These are phyloP conservation scores for Pythium aquatile DNA, from an alignment of 352 stramenopile genomes.

Conservation along the genomic window DNA sequence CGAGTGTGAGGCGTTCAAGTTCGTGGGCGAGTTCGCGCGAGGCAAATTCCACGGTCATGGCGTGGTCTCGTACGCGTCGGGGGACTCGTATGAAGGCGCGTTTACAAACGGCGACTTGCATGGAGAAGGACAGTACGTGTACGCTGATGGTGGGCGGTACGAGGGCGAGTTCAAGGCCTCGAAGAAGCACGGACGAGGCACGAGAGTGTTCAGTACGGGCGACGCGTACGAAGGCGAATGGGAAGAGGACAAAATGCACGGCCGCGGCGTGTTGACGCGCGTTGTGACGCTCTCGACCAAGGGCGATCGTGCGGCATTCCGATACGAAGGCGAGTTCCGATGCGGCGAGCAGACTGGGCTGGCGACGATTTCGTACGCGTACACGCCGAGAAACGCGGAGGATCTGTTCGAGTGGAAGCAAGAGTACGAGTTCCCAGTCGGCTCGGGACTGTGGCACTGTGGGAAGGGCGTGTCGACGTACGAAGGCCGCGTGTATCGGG, in stretches of 20 bases:
- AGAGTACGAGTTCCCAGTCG: slow-evolving; percentile 66
- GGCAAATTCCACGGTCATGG: slow-evolving; percentile 59
- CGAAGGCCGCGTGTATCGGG: slow-evolving; percentile 45
- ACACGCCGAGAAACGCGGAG: slow-evolving; percentile 27
- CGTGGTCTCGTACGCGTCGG: slow-evolving; percentile 51
- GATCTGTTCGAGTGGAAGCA: slow-evolving; percentile 43
- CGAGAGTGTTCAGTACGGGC: slow-evolving; percentile 48
- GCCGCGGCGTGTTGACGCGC: slow-evolving; percentile 38
- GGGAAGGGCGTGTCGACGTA: slow-evolving; percentile 59
- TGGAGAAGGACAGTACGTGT: slow-evolving; percentile 44
- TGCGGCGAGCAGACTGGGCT: slow-evolving; percentile 45
- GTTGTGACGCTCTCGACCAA: neutral
- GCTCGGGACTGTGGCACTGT: slow-evolving; percentile 59
- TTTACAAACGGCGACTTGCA: slow-evolving; percentile 48
- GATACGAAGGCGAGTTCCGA: slow-evolving; percentile 55
- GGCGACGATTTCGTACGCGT: slow-evolving; percentile 42
- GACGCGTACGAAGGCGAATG: slow-evolving; percentile 61
- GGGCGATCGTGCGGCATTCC: slow-evolving; percentile 12
- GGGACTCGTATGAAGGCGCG: slow-evolving; percentile 69
- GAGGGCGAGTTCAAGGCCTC: slow-evolving; percentile 46
- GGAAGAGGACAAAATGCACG: slow-evolving; percentile 59
- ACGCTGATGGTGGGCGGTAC: slow-evolving; percentile 54
- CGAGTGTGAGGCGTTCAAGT: slow-evolving; percentile 47
- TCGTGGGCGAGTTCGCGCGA: slow-evolving; percentile 55
- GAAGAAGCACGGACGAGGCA: slow-evolving; percentile 53